Evolutionary conservation across 257 asterid genomes (phyloP), one percentile per base, ranked within the genome.

Genomic region (Nicotiana noctiflora): DNA sequence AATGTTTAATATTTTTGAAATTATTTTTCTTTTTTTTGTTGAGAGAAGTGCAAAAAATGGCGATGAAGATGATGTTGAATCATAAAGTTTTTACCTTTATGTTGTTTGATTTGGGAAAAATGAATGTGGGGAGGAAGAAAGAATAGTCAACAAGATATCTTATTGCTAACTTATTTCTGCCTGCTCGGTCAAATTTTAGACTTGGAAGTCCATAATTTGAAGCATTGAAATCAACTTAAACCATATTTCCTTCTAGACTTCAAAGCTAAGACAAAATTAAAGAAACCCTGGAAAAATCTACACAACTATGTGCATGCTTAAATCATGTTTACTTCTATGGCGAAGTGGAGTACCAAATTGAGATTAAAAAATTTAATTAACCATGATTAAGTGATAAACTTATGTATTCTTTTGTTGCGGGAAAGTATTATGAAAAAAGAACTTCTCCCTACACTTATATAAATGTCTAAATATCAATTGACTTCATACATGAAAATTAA

Each of bases 101-200:
- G 32, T 21, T 8, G 32, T 60, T 51, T 60, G 32, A 60, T 21
- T 23, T 61, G 66, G 31, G 18, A 23, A 70, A 40, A 40, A 40
- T 40, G 46, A 40, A 40, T 40, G 46, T 40, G 46, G 46, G 11
- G 3, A 8, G 19, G 63, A 57, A 7, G 12, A 53, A 13, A 70
- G 57, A 70, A 44, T 44, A 12, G 59, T 44, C 59, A 70, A 21
- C 13, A 23, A 68, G 53, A 68, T 7, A 19, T 68, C 18, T 40
- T 17, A 40, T 19, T 19, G 53, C 32, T 68, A 56, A 17, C 72
- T 29, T 13, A 70, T 70, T 19, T 8, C 11, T 1, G 65, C 66
- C 31, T 55, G 31, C 67, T 34, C 55, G 80, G 66, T 76, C 80
- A 76, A 76, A 53, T 76, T 29, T 29, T 55, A 55, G 67, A 57